A percentile compares a stretch with the other conserved stretches of the same genome.
Conservation (phyloP, 176 grass and related monocot species). For the barley (Hordeum vulgare) region DNA sequence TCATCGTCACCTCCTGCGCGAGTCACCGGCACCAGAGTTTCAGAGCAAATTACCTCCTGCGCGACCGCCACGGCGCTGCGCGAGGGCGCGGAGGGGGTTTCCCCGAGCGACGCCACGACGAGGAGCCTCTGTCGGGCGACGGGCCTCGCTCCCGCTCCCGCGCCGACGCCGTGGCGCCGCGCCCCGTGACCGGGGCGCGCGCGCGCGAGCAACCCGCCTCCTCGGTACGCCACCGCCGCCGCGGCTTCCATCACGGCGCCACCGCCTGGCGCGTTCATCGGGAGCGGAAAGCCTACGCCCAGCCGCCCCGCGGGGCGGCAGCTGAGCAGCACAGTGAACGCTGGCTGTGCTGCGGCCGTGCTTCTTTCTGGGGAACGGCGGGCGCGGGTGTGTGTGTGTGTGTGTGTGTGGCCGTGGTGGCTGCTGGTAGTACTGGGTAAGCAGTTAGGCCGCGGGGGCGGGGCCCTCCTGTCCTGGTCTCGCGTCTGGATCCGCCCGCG, state of each 20-base stretch:
- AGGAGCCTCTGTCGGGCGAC: neutral
- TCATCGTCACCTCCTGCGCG: neutral
- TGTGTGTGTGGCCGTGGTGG: slow-evolving; percentile 18
- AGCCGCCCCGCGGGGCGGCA: neutral
- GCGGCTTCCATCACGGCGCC: slow-evolving; percentile 16
- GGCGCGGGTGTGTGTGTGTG: slow-evolving; percentile 7
- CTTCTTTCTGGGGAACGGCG: neutral
- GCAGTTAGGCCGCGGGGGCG: slow-evolving; percentile 5
- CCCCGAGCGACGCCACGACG: slow-evolving; percentile 25
- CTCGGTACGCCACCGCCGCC: slow-evolving; percentile 21
- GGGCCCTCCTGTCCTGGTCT: slow-evolving; percentile 16
- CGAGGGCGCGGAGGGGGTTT: neutral
- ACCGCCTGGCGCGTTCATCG: neutral
- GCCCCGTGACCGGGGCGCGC: neutral
- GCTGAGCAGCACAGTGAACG: neutral
- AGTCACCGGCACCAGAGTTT: neutral
- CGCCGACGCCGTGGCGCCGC: neutral
- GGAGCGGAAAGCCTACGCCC: neutral
- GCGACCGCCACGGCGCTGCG: neutral
- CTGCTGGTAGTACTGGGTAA: neutral
- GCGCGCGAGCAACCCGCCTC: slow-evolving; percentile 15
- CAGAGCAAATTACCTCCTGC: neutral
- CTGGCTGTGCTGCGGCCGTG: neutral
- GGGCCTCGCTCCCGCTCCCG: neutral
- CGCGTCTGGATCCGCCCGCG: slow-evolving; percentile 20